These are phyloP conservation scores for Talaromyces nanjingensis DNA, from an alignment of 495 filamentous ascomycete genomes.

Conservation along the genomic window DNA sequence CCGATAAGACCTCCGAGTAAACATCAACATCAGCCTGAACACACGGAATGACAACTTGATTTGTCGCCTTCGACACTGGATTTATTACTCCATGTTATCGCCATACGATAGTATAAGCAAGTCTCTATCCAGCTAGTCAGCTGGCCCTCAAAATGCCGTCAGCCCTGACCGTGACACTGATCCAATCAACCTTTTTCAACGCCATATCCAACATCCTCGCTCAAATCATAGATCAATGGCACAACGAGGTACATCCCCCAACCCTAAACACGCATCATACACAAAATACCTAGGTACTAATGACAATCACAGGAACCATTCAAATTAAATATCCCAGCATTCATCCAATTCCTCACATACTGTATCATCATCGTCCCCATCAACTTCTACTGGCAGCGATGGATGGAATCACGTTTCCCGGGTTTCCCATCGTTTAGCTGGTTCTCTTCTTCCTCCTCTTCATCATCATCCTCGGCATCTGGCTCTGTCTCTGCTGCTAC, in stretches of 20 bases:
- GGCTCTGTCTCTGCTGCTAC: constrained; percentile 26
- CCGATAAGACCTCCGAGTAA: background rate
- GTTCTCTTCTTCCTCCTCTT: constrained; percentile 42
- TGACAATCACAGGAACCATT: constrained; percentile 22
- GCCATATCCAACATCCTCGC: constrained; percentile 76
- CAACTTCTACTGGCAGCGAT: constrained; percentile 80
- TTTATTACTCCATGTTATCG: background rate
- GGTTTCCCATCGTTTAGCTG: constrained; percentile 33
- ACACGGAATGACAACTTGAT: background rate
- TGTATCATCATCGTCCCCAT: constrained; percentile 69
- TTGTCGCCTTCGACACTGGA: background rate
- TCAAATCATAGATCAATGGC: constrained; percentile 66
- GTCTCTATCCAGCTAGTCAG: background rate
- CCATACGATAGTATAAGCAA: background rate
- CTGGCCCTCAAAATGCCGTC: constrained; percentile 25
- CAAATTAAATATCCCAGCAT: constrained; percentile 49
- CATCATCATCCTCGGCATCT: no score
- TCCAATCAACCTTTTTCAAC: constrained; percentile 65
- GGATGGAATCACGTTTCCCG: constrained; percentile 49
- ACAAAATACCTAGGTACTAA: constrained; percentile 6
- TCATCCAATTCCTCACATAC: constrained; percentile 76
- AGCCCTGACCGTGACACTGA: constrained; percentile 55
- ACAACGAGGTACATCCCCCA: constrained; percentile 39
- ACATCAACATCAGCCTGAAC: background rate
- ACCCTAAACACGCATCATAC: background rate